Evolutionary conservation across 2,329 filamentous ascomycete genomes (phyloP).

Genomic region (Periconia macrospinosa): DNA sequence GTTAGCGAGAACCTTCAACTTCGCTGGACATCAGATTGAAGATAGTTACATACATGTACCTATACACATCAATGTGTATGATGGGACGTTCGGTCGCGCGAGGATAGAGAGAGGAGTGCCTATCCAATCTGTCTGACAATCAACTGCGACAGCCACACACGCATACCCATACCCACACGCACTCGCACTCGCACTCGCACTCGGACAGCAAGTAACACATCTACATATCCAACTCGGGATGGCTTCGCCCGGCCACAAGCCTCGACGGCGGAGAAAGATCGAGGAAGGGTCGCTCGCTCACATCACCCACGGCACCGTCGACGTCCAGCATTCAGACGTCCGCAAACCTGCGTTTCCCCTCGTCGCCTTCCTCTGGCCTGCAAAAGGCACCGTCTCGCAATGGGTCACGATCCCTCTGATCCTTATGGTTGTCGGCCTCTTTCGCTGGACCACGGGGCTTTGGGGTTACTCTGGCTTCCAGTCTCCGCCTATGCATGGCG

Average conservation of each 20-base stretch:
- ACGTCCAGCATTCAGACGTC: constrained; percentile 49
- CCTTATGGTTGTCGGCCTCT: constrained; percentile 86
- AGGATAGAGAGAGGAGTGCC: too few relatives aligned
- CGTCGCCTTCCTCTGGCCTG: constrained; percentile 92
- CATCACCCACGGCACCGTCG: constrained; percentile 48
- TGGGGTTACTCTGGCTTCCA: constrained; percentile 93
- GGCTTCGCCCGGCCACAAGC: constrained; percentile 43
- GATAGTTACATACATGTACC: too few relatives aligned
- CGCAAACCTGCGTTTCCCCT: constrained; percentile 79
- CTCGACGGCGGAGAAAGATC: constrained; percentile 48
- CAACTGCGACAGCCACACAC: too few relatives aligned
- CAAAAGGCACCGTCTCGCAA: constrained; percentile 80
- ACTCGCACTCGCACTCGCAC: too few relatives aligned
- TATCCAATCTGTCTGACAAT: too few relatives aligned
- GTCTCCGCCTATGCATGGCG: constrained; percentile 87
- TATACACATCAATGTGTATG: too few relatives aligned
- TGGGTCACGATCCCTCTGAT: constrained; percentile 89
- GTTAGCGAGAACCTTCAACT: too few relatives aligned
- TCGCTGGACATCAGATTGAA: too few relatives aligned
- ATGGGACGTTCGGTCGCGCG: too few relatives aligned
- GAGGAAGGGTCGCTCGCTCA: constrained; percentile 44
- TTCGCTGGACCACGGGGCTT: constrained; percentile 87
- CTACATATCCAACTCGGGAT: constrained; percentile 12
- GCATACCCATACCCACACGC: too few relatives aligned
- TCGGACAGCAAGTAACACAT: too few relatives aligned